These are phyloP conservation scores for Russula sp. DNA, from an alignment of 768 basidiomycete species.

Conservation along the genomic window DNA sequence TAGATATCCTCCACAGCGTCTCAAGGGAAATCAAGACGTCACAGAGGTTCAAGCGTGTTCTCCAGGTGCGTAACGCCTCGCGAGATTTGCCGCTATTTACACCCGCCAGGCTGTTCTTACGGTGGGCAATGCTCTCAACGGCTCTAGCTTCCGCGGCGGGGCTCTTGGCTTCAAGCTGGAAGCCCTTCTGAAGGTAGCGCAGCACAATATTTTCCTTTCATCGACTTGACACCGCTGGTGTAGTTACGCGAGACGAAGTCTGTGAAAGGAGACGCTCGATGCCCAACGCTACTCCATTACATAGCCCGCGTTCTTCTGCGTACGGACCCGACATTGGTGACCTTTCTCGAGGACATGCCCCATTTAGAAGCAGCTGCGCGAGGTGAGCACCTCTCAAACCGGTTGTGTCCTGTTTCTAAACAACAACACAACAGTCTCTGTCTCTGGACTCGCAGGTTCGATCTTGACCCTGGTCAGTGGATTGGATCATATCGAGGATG, in stretches of 20 bases:
- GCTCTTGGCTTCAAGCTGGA: constrained; percentile 85
- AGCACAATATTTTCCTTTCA: not conserved
- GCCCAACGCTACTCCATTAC: constrained; percentile 90
- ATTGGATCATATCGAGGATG: constrained; percentile 52
- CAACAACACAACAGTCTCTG: constrained; percentile 55
- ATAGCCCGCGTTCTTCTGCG: constrained; percentile 72
- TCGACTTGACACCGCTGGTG: not conserved
- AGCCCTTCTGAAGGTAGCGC: constrained; percentile 69
- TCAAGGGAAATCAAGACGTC: constrained; percentile 66
- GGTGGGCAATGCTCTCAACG: constrained; percentile 82
- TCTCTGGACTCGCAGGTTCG: constrained; percentile 57
- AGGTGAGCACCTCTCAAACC: constrained; percentile 43
- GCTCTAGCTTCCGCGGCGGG: constrained; percentile 75
- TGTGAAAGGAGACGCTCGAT: constrained; percentile 59
- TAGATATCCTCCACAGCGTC: constrained; percentile 69
- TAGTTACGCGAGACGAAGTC: constrained; percentile 86
- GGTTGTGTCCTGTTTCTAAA: not conserved
- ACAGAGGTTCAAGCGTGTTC: constrained; percentile 59
- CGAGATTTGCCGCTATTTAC: constrained; percentile 13
- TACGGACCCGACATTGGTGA: constrained; percentile 59
- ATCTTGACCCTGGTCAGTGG: constrained; percentile 59
- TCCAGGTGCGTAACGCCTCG: constrained; percentile 50
- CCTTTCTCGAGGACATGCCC: constrained; percentile 78
- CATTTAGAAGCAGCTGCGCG: constrained; percentile 81
- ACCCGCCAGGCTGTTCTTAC: constrained; percentile 59